Evolutionary conservation across 352 stramenopile species (phyloP), one percentile per base, ranked within the genome.

Genomic region (Elongisporangium undulatum): DNA sequence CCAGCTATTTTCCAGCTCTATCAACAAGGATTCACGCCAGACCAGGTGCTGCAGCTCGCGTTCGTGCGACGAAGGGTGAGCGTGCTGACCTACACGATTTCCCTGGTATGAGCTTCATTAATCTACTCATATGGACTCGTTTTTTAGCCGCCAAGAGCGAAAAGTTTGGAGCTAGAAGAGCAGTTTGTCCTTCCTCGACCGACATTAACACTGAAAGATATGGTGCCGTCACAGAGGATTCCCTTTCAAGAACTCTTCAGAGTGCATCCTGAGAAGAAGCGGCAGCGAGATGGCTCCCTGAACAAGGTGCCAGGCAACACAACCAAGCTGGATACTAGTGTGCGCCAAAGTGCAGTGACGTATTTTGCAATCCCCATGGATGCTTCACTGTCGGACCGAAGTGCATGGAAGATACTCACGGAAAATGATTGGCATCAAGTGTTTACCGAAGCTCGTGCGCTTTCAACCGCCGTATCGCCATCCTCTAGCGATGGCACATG

Each of bases 31-130:
- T 51, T 83, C 23, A 49, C 55, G 8, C 34, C 74, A 0, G 74
- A 89, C 16, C 82, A 89, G 49, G 71, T 77, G 26, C 67, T 91
- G 38, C 82, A 85, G 38, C 61, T 91, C 53, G 76, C 77, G 29
- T 91, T 72, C 56, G 70, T 85, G 12, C 67, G 82, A 17, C 71
- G 67, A 24, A 62, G 59, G 51, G 74, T 82, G 55, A 49, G 64
- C 55, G 23, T 1, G 23, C 16, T 21, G 26, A 34, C n/a, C 26
- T 26, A n/a, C n/a, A 16, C 24, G n/a, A 19, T 22, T 12, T 38
- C 26, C 26, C 2, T 8, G 26, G 7, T 13, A 38, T 1, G 26
- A 38, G 26, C 26, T 8, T 38, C 9, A 38, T 38, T 38, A 2
- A 38, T 12, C 5, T 38, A 9, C 23, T 38, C 26, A 2, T 12